These are phyloP conservation scores for Cryptosporidium sp. DNA, from an alignment of 169 alveolate genomes.

Conservation along the genomic window DNA sequence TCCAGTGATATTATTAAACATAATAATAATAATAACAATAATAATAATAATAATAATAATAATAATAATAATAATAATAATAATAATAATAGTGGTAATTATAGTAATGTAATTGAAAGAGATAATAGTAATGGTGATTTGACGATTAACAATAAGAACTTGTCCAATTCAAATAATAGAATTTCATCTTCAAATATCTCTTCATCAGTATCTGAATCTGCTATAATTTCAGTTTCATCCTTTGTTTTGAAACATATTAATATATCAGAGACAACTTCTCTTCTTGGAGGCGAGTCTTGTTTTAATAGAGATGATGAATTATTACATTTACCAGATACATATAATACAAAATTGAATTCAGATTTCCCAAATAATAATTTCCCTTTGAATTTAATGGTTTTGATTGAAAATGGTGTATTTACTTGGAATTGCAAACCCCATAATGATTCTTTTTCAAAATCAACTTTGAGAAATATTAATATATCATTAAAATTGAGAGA, in stretches of 20 bases:
- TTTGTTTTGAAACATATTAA: not conserved
- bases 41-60: too few relatives aligned
- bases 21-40: not conserved
- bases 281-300: not conserved
- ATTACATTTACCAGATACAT: not conserved
- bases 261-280: conserved; percentile 1
- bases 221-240: not conserved
- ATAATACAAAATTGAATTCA: not conserved
- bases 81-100: not conserved
- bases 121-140: too few relatives aligned
- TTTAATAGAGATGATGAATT: not conserved
- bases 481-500: conserved; percentile 15
- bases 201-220: not conserved
- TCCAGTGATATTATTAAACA: not conserved
- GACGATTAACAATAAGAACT: too few relatives aligned
- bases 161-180: not conserved
- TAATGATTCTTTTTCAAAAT: not conserved
- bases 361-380: not conserved
- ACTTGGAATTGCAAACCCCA: conserved; percentile 21
- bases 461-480: conserved; percentile 40
- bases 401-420: conserved; percentile 31
- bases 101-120: too few relatives aligned
- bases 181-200: not conserved
- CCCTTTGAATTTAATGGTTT: not conserved
- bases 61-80: not conserved